Conservation (phyloP, 1,284 basidiomycete species). For the Fomitiporia mediterranea region DNA sequence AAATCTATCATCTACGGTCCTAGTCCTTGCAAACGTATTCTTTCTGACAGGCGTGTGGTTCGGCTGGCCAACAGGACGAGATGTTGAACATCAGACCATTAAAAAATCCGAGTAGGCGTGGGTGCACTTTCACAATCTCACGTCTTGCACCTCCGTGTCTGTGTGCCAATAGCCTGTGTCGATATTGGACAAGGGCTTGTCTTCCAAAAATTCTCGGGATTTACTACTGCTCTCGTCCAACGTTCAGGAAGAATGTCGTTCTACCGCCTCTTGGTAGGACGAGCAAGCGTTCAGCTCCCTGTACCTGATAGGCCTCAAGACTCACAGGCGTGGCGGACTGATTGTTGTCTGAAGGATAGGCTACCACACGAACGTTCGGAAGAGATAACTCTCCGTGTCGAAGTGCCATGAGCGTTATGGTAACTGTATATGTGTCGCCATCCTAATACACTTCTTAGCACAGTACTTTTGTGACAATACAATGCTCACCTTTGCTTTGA, state of each 20-base stretch:
- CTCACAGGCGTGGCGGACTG: constrained; percentile 54
- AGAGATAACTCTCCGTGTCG: constrained; percentile 71
- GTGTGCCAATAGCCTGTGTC: no score
- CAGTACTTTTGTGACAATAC: background rate
- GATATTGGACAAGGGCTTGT: background rate
- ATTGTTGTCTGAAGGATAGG: constrained; percentile 47
- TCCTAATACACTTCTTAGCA: constrained; percentile 39
- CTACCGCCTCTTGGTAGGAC: constrained; percentile 74
- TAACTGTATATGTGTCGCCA: constrained; percentile 47
- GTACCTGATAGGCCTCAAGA: constrained; percentile 68
- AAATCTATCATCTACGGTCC: constrained; percentile 55
- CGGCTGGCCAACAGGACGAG: constrained; percentile 39
- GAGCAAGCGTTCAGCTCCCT: constrained; percentile 70
- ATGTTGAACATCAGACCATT: no score
- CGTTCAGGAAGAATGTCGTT: constrained; percentile 71
- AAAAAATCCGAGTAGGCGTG: constrained; percentile 8
- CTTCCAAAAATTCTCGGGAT: background rate
- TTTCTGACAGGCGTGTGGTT: constrained; percentile 66
- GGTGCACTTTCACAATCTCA: no score
- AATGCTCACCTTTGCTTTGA: constrained; percentile 53
- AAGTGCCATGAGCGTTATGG: constrained; percentile 71
- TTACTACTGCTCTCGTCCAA: constrained; percentile 39
- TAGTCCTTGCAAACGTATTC: constrained; percentile 54
- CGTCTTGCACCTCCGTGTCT: no score
- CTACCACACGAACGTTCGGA: constrained; percentile 62